These are phyloP conservation scores for Recurvomyces mirabilis DNA, from an alignment of 495 filamentous ascomycete species.

Conservation along the genomic window DNA sequence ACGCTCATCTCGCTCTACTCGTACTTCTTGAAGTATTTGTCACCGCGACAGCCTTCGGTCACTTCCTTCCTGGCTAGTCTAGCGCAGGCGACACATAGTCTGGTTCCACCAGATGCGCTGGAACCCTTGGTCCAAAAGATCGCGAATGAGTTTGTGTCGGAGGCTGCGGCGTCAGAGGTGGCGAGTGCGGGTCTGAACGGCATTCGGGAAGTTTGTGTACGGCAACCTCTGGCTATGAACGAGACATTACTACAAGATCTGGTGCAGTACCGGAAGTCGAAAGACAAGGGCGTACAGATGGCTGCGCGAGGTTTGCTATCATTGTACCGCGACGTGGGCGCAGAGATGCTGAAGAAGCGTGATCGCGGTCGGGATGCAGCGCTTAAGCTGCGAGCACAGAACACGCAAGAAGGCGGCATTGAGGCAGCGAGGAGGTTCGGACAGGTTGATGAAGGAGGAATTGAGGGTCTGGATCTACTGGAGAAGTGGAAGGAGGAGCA, in stretches of 20 bases:
- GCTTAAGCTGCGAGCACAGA: conserved; percentile 59
- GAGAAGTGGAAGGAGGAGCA: conserved; percentile 92
- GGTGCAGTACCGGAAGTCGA: conserved; percentile 90
- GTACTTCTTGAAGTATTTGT: conserved; percentile 74
- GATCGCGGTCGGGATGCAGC: conserved; percentile 90
- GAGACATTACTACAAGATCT: conserved; percentile 92
- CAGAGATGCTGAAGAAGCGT: conserved; percentile 78
- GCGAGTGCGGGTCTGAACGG: conserved; percentile 87
- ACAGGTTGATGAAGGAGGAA: conserved; percentile 65
- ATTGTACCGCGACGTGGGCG: conserved; percentile 80
- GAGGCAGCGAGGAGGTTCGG: conserved; percentile 62
- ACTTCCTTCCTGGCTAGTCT: conserved; percentile 89
- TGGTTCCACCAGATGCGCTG: conserved; percentile 86
- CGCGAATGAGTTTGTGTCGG: conserved; percentile 94
- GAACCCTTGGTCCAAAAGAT: conserved; percentile 92
- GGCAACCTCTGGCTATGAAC: conserved; percentile 90
- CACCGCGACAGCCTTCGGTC: conserved; percentile 80
- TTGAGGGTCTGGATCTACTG: conserved; percentile 86
- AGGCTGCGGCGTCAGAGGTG: conserved; percentile 82
- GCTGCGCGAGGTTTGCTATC: conserved; percentile 81
- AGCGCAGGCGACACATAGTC: conserved; percentile 79
- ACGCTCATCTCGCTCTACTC: conserved; percentile 76
- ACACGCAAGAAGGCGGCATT: conserved; percentile 42
- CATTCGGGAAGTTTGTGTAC: conserved; percentile 83
- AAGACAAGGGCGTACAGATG: conserved; percentile 98